Evolutionary conservation across 164 flowering plant genomes (phyloP), one percentile per base, ranked within the genome.

Genomic region (Sedum album): DNA sequence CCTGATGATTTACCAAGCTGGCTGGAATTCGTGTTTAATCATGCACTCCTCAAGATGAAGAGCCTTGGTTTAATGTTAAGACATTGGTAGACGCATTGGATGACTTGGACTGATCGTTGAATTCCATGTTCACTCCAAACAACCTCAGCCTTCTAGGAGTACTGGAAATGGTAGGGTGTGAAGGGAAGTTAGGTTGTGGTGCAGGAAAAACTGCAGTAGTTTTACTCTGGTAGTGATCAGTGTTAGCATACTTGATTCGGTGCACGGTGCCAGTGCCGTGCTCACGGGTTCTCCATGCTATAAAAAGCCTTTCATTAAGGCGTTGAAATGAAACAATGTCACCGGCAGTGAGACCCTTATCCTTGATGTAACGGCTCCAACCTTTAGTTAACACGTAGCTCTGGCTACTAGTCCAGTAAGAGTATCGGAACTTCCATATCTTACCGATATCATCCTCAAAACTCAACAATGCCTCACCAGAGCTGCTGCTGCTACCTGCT

Each of bases 351-450:
- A 81, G 55, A 0, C 70, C 71, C 13, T 74, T 81, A 48, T 80
- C 81, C 78, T 77, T 79, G 53, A 81, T 82, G 48, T 79, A 81
- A 38, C 79, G 44, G 48, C 72, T 83, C 86, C 86, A 83, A 2
- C 86, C 86, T 55, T 75, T 81, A 0, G 86, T 83, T 53, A 83
- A 81, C 23, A 83, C 84, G 31, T 65, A 83, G 41, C 86, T 83
- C 42, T 83, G 86, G 68, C 86, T 81, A 46, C 86, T 80, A n/a
- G 44, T 79, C 84, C 86, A 83, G 66, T 80, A 81, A 35, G 84
- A 79, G 35, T 81, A 83, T 18, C 82, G 46, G 46, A 83, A 83
- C 21, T 72, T 77, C 86, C 86, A 83, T 1, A 35, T 7, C 70
- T 62, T 74, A 78, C 76, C 77, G 8, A 33, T 6, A 70, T 66